Evolutionary conservation across 75 land plant genomes (phyloP).

Genomic region (Selaginella moellendorffii): DNA sequence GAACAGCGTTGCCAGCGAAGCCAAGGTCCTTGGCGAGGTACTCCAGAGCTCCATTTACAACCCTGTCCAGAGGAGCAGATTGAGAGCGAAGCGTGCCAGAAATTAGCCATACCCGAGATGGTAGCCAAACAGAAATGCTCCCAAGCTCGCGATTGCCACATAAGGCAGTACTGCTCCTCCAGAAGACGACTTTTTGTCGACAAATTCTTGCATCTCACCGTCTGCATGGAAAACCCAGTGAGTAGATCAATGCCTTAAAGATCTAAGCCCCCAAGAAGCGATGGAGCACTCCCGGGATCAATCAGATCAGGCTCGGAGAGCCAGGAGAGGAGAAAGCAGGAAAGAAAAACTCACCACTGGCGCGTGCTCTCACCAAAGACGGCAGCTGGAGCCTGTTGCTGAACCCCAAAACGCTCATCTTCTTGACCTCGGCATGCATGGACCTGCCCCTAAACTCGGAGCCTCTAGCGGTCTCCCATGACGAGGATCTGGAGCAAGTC

Average conservation of each 20-base stretch:
- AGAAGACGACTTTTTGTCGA: constrained; percentile 30
- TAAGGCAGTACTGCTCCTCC: constrained; percentile 70
- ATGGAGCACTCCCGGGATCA: no score
- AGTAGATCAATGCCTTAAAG: not conserved
- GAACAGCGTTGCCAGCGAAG: constrained; percentile 42
- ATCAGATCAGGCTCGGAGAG: no score
- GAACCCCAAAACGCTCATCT: not conserved
- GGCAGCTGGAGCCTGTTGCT: no score
- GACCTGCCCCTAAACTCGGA: not conserved
- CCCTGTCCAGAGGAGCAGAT: constrained; percentile 41
- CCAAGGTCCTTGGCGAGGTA: constrained; percentile 71
- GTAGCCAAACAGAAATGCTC: constrained; percentile 90
- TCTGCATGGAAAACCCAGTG: constrained; percentile 19
- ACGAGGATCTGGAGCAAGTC: no score
- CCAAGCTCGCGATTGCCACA: constrained; percentile 90
- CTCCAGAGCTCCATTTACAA: constrained; percentile 87
- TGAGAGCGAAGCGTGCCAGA: constrained; percentile 1
- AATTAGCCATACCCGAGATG: constrained; percentile 68
- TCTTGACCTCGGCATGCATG: not conserved
- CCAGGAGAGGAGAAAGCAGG: no score
- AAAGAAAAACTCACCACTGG: not conserved
- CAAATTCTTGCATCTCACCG: constrained; percentile 40
- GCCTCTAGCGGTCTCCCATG: not conserved
- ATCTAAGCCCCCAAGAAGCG: not conserved
- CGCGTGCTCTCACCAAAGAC: no score